Base-by-base conservation (phyloP, 2,329 filamentous ascomycete species). In the Colletotrichum sp. region DNA sequence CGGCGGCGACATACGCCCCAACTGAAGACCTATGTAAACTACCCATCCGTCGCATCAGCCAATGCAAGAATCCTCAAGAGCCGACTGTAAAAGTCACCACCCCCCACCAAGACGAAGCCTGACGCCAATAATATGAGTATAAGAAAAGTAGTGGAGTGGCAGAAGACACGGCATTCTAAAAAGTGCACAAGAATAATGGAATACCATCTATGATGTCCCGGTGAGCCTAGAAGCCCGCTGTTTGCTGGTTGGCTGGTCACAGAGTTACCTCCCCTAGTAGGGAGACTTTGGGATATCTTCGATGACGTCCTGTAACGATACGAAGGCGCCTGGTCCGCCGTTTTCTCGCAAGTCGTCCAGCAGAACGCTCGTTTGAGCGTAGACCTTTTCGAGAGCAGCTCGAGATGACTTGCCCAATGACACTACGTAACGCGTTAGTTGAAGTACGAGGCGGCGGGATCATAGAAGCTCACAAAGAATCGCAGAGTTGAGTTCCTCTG, bases 401-500 rank as follows among this genome's bases (percentile, higher is more conserved):
- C 93, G 93, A 5, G 95, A 96, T 1, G 95, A 96, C 85, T 98
- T 98, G 66, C 97, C 97, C 4, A 98, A 89, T 1, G 95, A 98
- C 57, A 95, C 96, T 98, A 68, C 52, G 60, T 21, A 21, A 36
- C 10, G 44, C 5, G 32, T 66, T 69, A 28, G 39, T 18, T 2
- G n/a, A 2, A 24, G 15, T 13, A 44, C 21, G 15, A 71, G 24
- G 30, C 24, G 13, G 10, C 18, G 30, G 13, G 6, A 18, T 26
- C 39, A 6, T 21, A 65, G 44, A 18, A 21, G 89, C 93, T 87
- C 87, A 98, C 96, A 92, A 76, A 99, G 85, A 80, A 99, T 98
- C 63, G 95, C 96, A 76, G 95, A 95, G 84, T 99, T 99, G 72
- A 99, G 88, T 84, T 98, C 96, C 86, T 99, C 97, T 10, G 96